These are phyloP conservation scores for Beauveria bassiana DNA, from an alignment of 2,329 filamentous ascomycete species.

Conservation along the genomic window DNA sequence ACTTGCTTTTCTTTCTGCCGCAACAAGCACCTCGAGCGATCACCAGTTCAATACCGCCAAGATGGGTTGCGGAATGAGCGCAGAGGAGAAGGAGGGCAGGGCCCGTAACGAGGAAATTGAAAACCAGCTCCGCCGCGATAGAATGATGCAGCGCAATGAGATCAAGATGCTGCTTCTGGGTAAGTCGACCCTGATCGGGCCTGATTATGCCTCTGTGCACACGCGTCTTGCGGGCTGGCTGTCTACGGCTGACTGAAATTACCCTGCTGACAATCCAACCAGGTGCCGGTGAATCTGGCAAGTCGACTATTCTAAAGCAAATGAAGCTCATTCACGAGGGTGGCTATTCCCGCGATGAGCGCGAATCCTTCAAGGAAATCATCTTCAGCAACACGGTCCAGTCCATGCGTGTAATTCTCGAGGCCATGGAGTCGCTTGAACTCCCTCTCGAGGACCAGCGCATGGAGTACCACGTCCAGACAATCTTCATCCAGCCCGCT, in stretches of 20 bases:
- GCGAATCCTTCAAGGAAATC: constrained; percentile 63
- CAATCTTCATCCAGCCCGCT: constrained; percentile 96
- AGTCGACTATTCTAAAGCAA: constrained; percentile 96
- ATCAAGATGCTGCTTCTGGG: constrained; percentile 99
- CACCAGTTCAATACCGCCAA: constrained; percentile 41
- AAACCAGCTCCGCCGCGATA: constrained; percentile 97
- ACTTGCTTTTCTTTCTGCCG: neutral
- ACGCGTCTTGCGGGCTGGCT: neutral
- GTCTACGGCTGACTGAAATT: neutral
- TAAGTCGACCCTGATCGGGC: constrained; percentile 32
- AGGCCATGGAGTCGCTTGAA: constrained; percentile 62
- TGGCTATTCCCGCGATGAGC: constrained; percentile 87
- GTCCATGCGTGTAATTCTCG: constrained; percentile 61
- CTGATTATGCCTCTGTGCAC: neutral
- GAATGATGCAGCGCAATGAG: constrained; percentile 98
- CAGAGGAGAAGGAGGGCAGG: constrained; percentile 99
- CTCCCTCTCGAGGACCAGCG: constrained; percentile 84
- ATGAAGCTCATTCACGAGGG: constrained; percentile 99
- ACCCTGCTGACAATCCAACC: neutral
- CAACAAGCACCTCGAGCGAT: constrained; percentile 11
- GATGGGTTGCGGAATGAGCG: constrained; percentile 99
- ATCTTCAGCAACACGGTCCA: constrained; percentile 65
- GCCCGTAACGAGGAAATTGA: constrained; percentile 99
- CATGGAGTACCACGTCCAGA: constrained; percentile 96
- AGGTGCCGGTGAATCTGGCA: constrained; percentile 85